Percentiles rank a stretch among this genome's conserved stretches.
Conservation (phyloP, 345 rosid genomes). For the Cardamine chenopodiifolia region DNA sequence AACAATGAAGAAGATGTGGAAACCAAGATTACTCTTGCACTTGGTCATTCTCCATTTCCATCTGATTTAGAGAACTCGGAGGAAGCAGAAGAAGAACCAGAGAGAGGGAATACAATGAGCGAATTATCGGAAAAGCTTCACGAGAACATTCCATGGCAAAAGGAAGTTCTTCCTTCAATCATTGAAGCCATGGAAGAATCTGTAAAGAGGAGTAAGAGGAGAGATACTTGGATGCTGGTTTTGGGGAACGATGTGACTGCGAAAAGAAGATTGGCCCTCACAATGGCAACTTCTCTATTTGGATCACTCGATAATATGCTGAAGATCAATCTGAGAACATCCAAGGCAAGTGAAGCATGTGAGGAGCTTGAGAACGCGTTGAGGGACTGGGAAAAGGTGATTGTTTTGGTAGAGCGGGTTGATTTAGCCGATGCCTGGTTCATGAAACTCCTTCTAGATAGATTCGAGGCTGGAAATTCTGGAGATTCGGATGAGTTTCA, state of each 20-base stretch:
- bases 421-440: constrained; percentile 61
- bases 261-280: constrained; percentile 72
- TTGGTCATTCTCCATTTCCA: constrained; percentile 58
- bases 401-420: constrained; percentile 62
- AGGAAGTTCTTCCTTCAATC: constrained; percentile 55
- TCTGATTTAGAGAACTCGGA: constrained; percentile 47
- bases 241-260: constrained; percentile 71
- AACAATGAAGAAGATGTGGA: constrained; percentile 56
- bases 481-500: constrained; percentile 35
- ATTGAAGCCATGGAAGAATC: constrained; percentile 49
- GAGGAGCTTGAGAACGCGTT: constrained; percentile 47
- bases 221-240: constrained; percentile 62
- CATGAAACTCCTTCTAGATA: constrained; percentile 55
- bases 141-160: constrained; percentile 80
- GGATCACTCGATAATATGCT: constrained; percentile 59
- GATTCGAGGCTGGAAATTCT: constrained; percentile 46
- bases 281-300: constrained; percentile 57
- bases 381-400: constrained; percentile 43
- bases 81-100: constrained; percentile 34
- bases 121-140: constrained; percentile 50
- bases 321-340: constrained; percentile 45
- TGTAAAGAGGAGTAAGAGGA: constrained; percentile 35
- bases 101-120: constrained; percentile 6
- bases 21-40: constrained; percentile 71
- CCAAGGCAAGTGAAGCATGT: constrained; percentile 34